A percentile compares a stretch with the other conserved stretches of the same genome.
phyloP scores from a whole-genome alignment of 225 moss, liverwort and hornwort genomes.

The Bryoerythrophyllum caledonicum region DNA sequence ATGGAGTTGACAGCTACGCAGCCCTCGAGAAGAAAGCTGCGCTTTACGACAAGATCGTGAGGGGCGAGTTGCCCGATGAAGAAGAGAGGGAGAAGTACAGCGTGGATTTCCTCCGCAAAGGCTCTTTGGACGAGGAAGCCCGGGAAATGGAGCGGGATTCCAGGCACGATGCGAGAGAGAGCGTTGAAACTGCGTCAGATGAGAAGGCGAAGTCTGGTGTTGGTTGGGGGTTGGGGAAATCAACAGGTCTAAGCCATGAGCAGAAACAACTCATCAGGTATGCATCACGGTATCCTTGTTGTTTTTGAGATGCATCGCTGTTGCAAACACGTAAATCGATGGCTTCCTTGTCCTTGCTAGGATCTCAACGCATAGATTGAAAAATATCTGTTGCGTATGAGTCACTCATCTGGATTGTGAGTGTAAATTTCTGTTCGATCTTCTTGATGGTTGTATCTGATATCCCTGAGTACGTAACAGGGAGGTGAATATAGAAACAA shows the following conservation, averaged over 20 bases:
- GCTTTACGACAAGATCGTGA: conserved; percentile 86
- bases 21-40: conserved; percentile 95
- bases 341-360: neutral
- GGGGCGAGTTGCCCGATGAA: conserved; percentile 75
- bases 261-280: conserved; percentile 81
- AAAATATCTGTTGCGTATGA: neutral
- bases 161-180: conserved; percentile 18
- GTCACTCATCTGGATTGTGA: neutral
- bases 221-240: conserved; percentile 51
- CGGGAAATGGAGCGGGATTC: conserved; percentile 69
- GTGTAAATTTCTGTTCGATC: neutral
- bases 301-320: neutral
- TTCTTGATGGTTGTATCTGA: conserved; percentile 2
- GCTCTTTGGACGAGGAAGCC: conserved; percentile 71
- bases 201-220: conserved; percentile 39
- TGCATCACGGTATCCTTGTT: neutral
- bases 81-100: conserved; percentile 89
- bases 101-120: conserved; percentile 82
- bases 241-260: conserved; percentile 65
- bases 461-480: conserved; percentile 27
- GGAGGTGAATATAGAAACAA: conserved; percentile 86
- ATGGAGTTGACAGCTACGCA: conserved; percentile 75
- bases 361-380: neutral
- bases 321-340: neutral
- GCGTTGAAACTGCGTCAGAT: conserved; percentile 26